phyloP scores from a whole-genome alignment of 371 early-diverging fungal species.

The Apophysomyces variabilis region DNA sequence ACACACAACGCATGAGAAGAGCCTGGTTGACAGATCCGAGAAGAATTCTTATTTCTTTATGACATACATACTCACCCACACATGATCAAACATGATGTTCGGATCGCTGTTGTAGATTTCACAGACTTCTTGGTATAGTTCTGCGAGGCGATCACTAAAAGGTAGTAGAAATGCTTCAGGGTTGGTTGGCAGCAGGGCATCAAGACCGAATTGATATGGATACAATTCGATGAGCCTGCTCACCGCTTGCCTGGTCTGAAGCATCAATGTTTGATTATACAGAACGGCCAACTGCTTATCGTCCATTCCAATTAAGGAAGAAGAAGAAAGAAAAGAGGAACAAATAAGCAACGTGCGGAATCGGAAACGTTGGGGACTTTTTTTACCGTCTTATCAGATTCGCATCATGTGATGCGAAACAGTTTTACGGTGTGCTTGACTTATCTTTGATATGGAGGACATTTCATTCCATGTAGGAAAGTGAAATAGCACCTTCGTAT shows the following conservation, averaged over 20 bases:
- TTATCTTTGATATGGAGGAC: too few relatives aligned
- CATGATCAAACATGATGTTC: slow-evolving; percentile 44
- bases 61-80: slow-evolving; percentile 37
- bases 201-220: slow-evolving; percentile 45
- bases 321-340: neutral
- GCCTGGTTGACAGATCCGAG: too few relatives aligned
- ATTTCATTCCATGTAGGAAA: too few relatives aligned
- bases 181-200: slow-evolving; percentile 36
- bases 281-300: slow-evolving; percentile 21
- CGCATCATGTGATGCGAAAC: too few relatives aligned
- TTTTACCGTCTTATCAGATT: too few relatives aligned
- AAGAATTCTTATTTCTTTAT: too few relatives aligned
- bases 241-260: slow-evolving; percentile 37
- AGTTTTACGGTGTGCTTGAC: too few relatives aligned
- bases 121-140: slow-evolving; percentile 40
- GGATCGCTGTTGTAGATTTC: slow-evolving; percentile 37
- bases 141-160: slow-evolving; percentile 34
- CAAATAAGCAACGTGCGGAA: neutral
- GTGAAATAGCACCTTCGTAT: too few relatives aligned
- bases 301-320: slow-evolving; percentile 12
- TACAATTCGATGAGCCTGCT: slow-evolving; percentile 39
- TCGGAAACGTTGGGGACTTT: neutral
- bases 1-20: neutral
- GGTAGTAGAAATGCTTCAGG: slow-evolving; percentile 19
- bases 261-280: slow-evolving; percentile 33